phyloP scores from a whole-genome alignment of 495 filamentous ascomycete genomes.

The Podospora fimiseda region DNA sequence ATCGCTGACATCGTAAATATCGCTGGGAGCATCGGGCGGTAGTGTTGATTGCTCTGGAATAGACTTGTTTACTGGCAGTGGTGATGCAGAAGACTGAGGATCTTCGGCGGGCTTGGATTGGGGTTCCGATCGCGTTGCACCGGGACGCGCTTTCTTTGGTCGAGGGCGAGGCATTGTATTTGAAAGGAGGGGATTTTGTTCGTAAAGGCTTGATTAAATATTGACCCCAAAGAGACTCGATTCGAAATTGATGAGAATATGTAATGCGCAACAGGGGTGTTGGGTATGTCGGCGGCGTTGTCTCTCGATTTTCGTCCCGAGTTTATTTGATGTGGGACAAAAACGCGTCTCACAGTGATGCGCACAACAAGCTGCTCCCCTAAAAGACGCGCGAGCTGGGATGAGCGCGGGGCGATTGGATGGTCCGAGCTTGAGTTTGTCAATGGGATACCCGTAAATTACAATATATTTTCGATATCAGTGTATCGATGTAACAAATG shows the following conservation, averaged over 20 bases:
- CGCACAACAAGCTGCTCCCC: neutral
- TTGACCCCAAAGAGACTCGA: too few species aligned
- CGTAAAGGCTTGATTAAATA: too few species aligned
- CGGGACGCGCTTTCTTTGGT: slow-evolving; percentile 35
- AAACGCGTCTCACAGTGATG: neutral
- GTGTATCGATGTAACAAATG: too few species aligned
- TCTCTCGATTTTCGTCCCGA: neutral
- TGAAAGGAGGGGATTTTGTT: neutral
- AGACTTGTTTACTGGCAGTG: slow-evolving; percentile 6
- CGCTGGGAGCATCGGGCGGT: slow-evolving; percentile 15
- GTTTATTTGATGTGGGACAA: neutral
- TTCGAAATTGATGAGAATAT: too few species aligned
- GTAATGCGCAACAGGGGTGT: too few species aligned
- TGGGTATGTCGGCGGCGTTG: neutral
- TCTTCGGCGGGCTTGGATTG: neutral
- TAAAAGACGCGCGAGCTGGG: neutral
- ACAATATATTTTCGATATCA: too few species aligned
- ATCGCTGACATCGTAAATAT: slow-evolving; percentile 42
- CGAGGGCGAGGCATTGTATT: slow-evolving; percentile 39
- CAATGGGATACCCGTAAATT: too few species aligned
- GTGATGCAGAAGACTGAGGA: slow-evolving; percentile 7
- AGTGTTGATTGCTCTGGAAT: neutral
- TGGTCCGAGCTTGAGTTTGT: neutral
- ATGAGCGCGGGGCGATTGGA: neutral
- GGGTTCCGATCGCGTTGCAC: slow-evolving; percentile 23